Evolutionary conservation across 1,139 yeast species (phyloP).

Genomic region (Saccharomyces hybrid): DNA sequence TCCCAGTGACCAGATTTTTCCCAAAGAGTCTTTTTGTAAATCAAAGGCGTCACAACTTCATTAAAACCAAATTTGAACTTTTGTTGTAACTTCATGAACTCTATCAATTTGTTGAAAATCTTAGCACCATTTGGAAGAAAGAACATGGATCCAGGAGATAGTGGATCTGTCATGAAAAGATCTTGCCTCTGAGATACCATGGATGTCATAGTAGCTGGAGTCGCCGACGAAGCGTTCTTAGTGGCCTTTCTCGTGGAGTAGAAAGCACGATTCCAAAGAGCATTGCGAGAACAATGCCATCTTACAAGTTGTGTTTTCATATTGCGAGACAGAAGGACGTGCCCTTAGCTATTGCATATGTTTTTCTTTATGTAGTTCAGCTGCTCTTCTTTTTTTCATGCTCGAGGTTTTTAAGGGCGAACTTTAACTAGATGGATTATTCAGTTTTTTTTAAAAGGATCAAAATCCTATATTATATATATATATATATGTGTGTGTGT

Average conservation of each 20-base stretch:
- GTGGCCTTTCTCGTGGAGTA: constrained; percentile 6
- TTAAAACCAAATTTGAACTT: constrained; percentile 79
- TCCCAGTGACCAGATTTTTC: constrained; percentile 95
- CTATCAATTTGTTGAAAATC: constrained; percentile 67
- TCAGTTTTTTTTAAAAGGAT: background rate
- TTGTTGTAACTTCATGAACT: constrained; percentile 72
- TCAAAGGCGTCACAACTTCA: constrained; percentile 89
- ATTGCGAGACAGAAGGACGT: background rate
- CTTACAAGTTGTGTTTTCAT: background rate
- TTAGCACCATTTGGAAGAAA: constrained; percentile 89
- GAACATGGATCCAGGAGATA: constrained; percentile 84
- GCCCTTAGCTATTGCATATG: background rate
- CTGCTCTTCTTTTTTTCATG: background rate
- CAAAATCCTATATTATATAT: constrained; percentile 8
- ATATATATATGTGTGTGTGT: constrained; percentile 1
- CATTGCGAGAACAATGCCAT: background rate
- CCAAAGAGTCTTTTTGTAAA: constrained; percentile 80
- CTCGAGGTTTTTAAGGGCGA: constrained; percentile 1
- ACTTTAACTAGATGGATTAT: background rate
- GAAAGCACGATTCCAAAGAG: background rate
- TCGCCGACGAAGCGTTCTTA: constrained; percentile 1
- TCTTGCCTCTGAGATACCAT: constrained; percentile 43
- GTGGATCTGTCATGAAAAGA: constrained; percentile 65
- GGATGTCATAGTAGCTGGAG: background rate
- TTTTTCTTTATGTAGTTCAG: background rate